Base-by-base conservation (phyloP, 164 flowering plant genomes). In the Tetracentron sinense region DNA sequence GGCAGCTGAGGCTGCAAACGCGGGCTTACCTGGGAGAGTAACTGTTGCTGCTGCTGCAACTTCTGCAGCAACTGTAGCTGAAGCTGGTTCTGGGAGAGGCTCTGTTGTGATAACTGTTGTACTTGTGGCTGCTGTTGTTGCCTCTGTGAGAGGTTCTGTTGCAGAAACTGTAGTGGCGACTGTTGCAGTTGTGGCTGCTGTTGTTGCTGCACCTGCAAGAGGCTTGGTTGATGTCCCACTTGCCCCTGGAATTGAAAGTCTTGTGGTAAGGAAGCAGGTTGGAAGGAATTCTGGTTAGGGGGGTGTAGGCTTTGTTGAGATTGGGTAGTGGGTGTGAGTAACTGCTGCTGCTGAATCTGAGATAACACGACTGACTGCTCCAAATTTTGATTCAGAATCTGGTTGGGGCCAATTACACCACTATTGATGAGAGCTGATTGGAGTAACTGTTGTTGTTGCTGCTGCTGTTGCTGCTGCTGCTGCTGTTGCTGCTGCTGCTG, bases 51-150 rank as follows among this genome's bases (percentile, higher is more conserved):
- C 64, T 83, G 89, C 72, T 90, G 93, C 54, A 82, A 73, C 69
- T 85, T 87, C 74, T 92, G 96, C 58, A 86, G 70, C 60, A 85
- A 54, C 66, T 88, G 95, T 28, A 86, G 65, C 44, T 88, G 97
- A 63, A 86, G 77, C 58, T 90, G 92, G 55, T 83, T 86, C 29
- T 85, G 86, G 2, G 85, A 61, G 26, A 76, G 72, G 60, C 65
- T 58, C 29, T 72, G 76, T 25, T 73, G 83, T 54, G 73, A 42
- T 26, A 64, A n/a, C 31, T 75, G 81, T 53, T 70, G 82, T 48
- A 59, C 58, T 57, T 74, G 78, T 26, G 78, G 75, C 47, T 67
- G 78, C 53, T 66, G 76, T 33, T 74, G 80, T 22, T 74, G 56
- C 59, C 75, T 75, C 68, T 80, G 85, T 16, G 70, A 62, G 26